Percentiles rank a stretch among this genome's conserved stretches.
Conservation (phyloP, 2,329 filamentous ascomycete species). For the Zalaria sp. region DNA sequence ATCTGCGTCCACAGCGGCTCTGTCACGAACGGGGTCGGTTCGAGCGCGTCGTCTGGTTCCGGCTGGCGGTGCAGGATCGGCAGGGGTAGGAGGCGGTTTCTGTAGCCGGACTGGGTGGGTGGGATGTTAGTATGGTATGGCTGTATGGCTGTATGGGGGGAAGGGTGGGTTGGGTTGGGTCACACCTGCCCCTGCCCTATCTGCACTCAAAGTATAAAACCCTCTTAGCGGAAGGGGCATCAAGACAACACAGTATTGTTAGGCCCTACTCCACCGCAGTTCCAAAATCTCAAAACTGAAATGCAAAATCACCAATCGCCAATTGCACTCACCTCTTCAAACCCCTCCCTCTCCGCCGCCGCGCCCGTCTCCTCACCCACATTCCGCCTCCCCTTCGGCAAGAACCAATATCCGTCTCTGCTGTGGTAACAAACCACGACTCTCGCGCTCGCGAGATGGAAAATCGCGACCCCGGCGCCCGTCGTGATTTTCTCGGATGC, state of each 20-base stretch:
- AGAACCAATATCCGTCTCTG: slow-evolving; percentile 28
- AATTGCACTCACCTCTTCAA: slow-evolving; percentile 34
- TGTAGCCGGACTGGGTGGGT: slow-evolving; percentile 27
- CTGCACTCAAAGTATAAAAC: no score
- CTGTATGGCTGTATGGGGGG: no score
- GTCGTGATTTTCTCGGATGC: slow-evolving; percentile 15
- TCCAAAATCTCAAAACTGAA: no score
- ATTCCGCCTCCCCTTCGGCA: slow-evolving; percentile 35
- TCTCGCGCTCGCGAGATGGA: slow-evolving; percentile 30
- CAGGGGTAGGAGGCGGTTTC: slow-evolving; percentile 33
- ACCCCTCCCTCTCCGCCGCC: slow-evolving; percentile 35
- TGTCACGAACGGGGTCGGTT: slow-evolving; percentile 16
- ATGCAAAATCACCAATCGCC: no score
- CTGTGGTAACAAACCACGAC: slow-evolving; percentile 35
- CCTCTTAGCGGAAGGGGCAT: no score
- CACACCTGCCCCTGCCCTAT: no score
- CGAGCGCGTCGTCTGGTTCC: slow-evolving; percentile 16
- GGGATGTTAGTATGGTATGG: no score
- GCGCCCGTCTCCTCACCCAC: slow-evolving; percentile 27
- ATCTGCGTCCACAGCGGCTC: slow-evolving; percentile 34
- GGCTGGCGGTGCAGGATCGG: slow-evolving; percentile 30
- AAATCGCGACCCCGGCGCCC: slow-evolving; percentile 33
- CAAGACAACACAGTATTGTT: no score
- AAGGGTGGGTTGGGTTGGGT: no score
- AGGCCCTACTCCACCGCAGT: no score